Conservation (phyloP, 2,329 filamentous ascomycete genomes). For the Myriosclerotinia scirpicola region DNA sequence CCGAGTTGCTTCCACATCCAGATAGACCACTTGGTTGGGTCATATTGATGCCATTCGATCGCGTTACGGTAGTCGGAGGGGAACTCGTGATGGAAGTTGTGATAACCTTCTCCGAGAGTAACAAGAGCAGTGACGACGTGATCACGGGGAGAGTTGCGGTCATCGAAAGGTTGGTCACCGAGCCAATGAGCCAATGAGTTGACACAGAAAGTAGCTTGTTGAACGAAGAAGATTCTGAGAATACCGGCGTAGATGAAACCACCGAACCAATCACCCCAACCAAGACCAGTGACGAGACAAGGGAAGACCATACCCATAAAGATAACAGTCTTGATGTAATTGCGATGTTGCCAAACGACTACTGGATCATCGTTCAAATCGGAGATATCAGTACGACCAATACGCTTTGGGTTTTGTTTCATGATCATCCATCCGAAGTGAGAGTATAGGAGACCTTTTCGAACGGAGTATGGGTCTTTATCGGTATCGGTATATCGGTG, state of each 20-base stretch:
- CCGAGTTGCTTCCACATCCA: slow-evolving; percentile 81
- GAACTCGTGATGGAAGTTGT: slow-evolving; percentile 96
- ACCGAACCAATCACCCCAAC: slow-evolving; percentile 79
- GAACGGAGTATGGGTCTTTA: slow-evolving; percentile 87
- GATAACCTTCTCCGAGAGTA: slow-evolving; percentile 85
- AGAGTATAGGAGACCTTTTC: slow-evolving; percentile 82
- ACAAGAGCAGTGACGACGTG: slow-evolving; percentile 83
- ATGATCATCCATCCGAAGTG: slow-evolving; percentile 90
- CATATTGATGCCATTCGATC: slow-evolving; percentile 88
- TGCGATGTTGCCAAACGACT: slow-evolving; percentile 83
- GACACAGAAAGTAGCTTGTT: slow-evolving; percentile 91
- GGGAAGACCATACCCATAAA: slow-evolving; percentile 77
- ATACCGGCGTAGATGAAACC: slow-evolving; percentile 85
- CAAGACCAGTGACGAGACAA: slow-evolving; percentile 70
- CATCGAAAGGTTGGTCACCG: slow-evolving; percentile 88
- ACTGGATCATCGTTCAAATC: slow-evolving; percentile 84
- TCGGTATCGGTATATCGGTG: slow-evolving; percentile 92
- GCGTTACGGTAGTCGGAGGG: slow-evolving; percentile 91
- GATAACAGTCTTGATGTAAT: slow-evolving; percentile 79
- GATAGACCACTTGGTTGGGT: slow-evolving; percentile 89
- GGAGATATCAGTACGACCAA: slow-evolving; percentile 83
- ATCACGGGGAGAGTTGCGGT: slow-evolving; percentile 87
- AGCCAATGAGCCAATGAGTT: slow-evolving; percentile 91
- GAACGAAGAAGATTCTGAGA: slow-evolving; percentile 83
- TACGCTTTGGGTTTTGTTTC: slow-evolving; percentile 89